Evolutionary conservation across 441 rosid genomes (phyloP).

Genomic region (Gossypium laxum): DNA sequence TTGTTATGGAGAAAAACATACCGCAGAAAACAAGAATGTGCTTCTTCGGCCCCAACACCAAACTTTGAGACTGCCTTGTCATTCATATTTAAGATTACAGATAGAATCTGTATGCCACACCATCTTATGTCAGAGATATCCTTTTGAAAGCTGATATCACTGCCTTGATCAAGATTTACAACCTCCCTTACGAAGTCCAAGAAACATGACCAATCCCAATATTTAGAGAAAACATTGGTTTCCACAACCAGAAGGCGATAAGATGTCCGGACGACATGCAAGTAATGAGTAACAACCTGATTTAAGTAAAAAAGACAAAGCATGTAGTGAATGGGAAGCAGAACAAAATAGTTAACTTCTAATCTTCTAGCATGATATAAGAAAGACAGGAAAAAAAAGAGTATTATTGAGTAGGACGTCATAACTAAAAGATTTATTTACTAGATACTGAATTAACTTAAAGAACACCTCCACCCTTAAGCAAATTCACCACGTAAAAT

Average conservation of each 20-base stretch:
- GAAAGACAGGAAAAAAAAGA: neutral
- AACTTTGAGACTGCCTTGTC: constrained; percentile 37
- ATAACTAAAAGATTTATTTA: neutral
- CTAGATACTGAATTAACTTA: neutral
- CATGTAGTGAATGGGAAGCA: neutral
- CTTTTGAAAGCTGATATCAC: constrained; percentile 22
- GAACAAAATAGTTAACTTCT: neutral
- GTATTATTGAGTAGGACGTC: neutral
- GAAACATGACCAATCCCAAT: constrained; percentile 93
- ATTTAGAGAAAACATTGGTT: constrained; percentile 56
- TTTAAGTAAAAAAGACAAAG: constrained; percentile 8
- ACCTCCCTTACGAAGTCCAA: constrained; percentile 45
- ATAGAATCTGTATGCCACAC: constrained; percentile 58
- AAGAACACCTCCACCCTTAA: neutral
- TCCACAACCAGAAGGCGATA: constrained; percentile 55
- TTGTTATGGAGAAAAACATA: constrained; percentile 25
- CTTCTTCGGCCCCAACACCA: constrained; percentile 50
- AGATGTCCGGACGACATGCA: constrained; percentile 46
- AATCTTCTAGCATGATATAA: neutral
- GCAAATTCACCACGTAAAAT: neutral
- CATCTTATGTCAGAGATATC: constrained; percentile 52
- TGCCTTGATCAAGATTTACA: constrained; percentile 16
- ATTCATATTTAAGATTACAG: constrained; percentile 44
- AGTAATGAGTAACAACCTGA: constrained; percentile 41
- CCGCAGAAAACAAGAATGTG: constrained; percentile 65